phyloP scores from a whole-genome alignment of 768 basidiomycete genomes.

The Leccinum aurantiacum region DNA sequence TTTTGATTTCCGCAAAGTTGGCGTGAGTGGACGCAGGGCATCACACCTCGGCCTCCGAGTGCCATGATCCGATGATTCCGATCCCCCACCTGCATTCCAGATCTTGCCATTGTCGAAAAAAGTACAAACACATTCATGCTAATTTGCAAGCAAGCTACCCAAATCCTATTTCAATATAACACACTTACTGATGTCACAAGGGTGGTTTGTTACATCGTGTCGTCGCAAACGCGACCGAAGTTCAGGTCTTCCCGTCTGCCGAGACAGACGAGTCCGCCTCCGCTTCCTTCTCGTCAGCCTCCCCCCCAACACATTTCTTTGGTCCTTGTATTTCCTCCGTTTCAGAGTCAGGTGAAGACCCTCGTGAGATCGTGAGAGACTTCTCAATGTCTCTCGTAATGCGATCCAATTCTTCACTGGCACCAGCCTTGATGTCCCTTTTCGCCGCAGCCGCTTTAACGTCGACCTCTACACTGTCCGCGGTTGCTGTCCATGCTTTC shows the following conservation, averaged over 20 bases:
- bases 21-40: not conserved
- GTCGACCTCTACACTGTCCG: constrained; percentile 24
- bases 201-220: not conserved
- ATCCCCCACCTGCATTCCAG: not conserved
- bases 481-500: constrained; percentile 54
- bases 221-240: not conserved
- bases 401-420: constrained; percentile 27
- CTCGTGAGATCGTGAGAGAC: constrained; percentile 20
- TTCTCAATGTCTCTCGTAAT: constrained; percentile 27
- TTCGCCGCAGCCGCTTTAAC: constrained; percentile 6
- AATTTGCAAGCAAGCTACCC: not conserved
- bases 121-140: not conserved
- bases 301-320: not conserved
- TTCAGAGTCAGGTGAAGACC: not conserved
- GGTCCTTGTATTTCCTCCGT: not conserved
- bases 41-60: not conserved
- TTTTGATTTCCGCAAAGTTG: not conserved
- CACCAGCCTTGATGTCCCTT: constrained; percentile 6
- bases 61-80: not conserved
- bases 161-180: not conserved
- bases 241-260: constrained; percentile 11
- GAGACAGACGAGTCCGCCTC: not conserved
- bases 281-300: not conserved
- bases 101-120: not conserved
- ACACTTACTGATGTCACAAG: not conserved